These are phyloP conservation scores for Chlamydomonas applanata DNA, from an alignment of 139 green algal genomes.

Conservation along the genomic window DNA sequence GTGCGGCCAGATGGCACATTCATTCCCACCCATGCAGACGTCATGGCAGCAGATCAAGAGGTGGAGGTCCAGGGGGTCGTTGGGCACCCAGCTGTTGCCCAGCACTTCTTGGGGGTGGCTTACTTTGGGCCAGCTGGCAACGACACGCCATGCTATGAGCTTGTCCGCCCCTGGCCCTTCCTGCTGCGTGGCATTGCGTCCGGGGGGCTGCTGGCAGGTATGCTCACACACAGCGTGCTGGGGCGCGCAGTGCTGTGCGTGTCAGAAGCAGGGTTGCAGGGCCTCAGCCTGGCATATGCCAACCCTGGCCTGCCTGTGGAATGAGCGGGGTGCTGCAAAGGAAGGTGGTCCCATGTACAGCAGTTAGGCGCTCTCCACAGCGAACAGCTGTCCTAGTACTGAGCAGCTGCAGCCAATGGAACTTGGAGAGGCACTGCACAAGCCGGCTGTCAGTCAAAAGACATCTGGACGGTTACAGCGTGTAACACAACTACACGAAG, in stretches of 20 bases:
- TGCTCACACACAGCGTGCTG: constrained; percentile 4
- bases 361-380: no score
- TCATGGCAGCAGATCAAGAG: neutral
- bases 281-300: neutral
- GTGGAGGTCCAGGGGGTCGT: neutral
- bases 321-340: no score
- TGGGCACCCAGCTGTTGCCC: neutral
- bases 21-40: no score
- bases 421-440: neutral
- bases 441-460: no score
- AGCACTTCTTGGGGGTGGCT: neutral
- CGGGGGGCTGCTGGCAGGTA: neutral
- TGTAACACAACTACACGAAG: no score
- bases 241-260: constrained; percentile 5
- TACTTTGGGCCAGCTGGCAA: no score
- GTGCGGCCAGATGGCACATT: no score
- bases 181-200: constrained; percentile 3
- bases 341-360: no score
- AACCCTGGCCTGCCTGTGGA: no score
- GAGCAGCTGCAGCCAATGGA: neutral
- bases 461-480: no score
- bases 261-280: neutral
- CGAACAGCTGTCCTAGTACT: neutral
- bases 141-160: neutral
- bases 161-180: neutral